Evolutionary conservation across 352 stramenopile species (phyloP), one percentile per base, ranked within the genome.

Genomic region (Phytopythium chamaehyphon): DNA sequence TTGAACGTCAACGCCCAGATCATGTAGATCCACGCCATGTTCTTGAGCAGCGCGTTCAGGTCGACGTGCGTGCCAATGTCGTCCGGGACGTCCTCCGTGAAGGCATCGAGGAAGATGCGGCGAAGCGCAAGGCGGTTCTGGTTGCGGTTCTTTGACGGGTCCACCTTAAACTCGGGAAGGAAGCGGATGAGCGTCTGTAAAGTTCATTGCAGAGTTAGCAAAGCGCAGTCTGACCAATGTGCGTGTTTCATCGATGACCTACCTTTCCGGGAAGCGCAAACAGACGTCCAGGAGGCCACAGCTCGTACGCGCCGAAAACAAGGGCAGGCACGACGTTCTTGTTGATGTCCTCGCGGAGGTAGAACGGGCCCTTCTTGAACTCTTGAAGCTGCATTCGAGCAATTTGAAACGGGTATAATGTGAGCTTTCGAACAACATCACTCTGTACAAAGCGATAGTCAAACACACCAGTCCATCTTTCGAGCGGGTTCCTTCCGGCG

Each of bases 341-440:
- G 52, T 88, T 86, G 36, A 77, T 90, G 52, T 91, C 81, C 21
- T 90, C 79, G 23, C 78, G 76, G 50, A 93, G 54, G 55, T 93
- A 92, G 59, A 93, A 93, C 23, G 83, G 83, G 1, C 83, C 83
- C 52, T 93, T 93, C 64, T 93, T 93, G 60, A 93, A 93, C 40
- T 90, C 79, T 70, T 90, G 78, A 24, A 93, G 63, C 77, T 89
- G 50, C n/a, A 8, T 45, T 14, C 15, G 28, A 33, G 28, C 9
- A 11, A 37, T 28, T 11, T 49, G 12, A 12, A 51, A 28, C 11
- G 19, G 10, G 14, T 46, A 4, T 3, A 15, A 40, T 44, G 4
- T 22, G 12, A 38, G 5, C 6, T 5, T 40, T 18, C 12, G 12
- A 15, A 23, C 33, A 26, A 33, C 54, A 47, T 33, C 28, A 44